These are phyloP conservation scores for Solanum habrochaites DNA, from an alignment of 257 asterid genomes.

Conservation along the genomic window DNA sequence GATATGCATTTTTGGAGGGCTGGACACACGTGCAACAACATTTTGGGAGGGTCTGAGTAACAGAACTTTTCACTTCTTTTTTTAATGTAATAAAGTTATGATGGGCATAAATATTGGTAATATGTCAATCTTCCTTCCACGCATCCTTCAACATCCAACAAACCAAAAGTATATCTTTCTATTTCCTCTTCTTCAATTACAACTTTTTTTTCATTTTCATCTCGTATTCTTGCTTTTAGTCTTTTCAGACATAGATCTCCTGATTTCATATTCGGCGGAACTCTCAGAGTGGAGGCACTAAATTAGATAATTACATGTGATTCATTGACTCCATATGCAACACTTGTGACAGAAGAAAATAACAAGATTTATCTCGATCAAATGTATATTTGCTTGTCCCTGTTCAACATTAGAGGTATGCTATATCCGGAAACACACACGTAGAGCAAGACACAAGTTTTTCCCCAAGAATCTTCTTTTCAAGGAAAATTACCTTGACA, in stretches of 20 bases:
- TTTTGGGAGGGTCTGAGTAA: not conserved
- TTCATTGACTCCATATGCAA: not conserved
- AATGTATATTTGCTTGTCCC: not conserved
- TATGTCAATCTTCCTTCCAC: not conserved
- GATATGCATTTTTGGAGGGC: not conserved
- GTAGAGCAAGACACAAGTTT: not conserved
- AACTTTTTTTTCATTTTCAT: not conserved
- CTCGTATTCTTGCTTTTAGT: not conserved
- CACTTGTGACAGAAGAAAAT: not conserved
- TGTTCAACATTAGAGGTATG: not conserved
- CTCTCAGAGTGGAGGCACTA: not conserved
- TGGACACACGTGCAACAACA: not conserved
- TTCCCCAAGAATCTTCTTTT: not conserved
- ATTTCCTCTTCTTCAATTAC: not conserved
- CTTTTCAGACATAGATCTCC: not conserved
- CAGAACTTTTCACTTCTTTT: not conserved
- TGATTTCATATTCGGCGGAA: not conserved
- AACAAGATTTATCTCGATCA: not conserved
- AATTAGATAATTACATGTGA: not conserved
- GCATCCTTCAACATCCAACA: not conserved
- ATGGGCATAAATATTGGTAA: not conserved
- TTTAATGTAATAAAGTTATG: not conserved
- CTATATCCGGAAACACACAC: not conserved
- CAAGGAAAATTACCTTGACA: constrained; percentile 46
- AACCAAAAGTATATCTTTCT: not conserved